Conservation (phyloP, 148 eudicot genomes). For the Talinum fruticosum region DNA sequence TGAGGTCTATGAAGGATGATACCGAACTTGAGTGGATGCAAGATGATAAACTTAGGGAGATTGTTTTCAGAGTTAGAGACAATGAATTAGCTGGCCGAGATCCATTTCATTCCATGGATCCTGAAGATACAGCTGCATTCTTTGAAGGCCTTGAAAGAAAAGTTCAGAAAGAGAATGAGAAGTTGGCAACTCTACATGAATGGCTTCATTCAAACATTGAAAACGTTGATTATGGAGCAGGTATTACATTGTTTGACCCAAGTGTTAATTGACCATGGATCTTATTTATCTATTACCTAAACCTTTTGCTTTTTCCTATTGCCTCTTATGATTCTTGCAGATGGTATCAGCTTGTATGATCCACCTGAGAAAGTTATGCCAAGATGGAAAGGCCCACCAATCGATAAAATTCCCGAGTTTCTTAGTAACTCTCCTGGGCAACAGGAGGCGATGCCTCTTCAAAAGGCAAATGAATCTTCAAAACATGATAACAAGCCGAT, state of each 20-base stretch:
- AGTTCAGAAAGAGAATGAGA: conserved; percentile 65
- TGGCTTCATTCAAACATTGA: conserved; percentile 89
- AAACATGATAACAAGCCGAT: conserved; percentile 14
- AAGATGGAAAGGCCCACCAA: conserved; percentile 88
- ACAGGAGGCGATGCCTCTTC: conserved; percentile 28
- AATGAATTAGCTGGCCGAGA: conserved; percentile 84
- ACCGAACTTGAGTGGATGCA: conserved; percentile 90
- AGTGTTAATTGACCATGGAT: background rate
- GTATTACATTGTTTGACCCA: conserved; percentile 33
- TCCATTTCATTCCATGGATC: conserved; percentile 74
- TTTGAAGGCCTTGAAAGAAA: conserved; percentile 73
- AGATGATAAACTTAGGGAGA: conserved; percentile 77
- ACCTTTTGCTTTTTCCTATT: background rate
- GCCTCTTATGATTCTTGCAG: conserved; percentile 34
- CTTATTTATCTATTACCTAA: background rate
- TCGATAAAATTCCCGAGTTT: conserved; percentile 51
- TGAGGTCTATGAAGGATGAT: conserved; percentile 33
- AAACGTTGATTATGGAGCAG: conserved; percentile 95
- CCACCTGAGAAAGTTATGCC: conserved; percentile 87
- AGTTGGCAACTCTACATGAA: conserved; percentile 57
- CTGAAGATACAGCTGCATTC: conserved; percentile 68
- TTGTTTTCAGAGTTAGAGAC: conserved; percentile 85
- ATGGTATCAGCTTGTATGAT: conserved; percentile 87
- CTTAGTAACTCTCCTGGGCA: conserved; percentile 36
- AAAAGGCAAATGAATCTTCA: conserved; percentile 33